A percentile compares a stretch with the other conserved stretches of the same genome.
These are phyloP conservation scores for Melanogaster broomeanus DNA, from an alignment of 768 basidiomycete species.

Conservation along the genomic window DNA sequence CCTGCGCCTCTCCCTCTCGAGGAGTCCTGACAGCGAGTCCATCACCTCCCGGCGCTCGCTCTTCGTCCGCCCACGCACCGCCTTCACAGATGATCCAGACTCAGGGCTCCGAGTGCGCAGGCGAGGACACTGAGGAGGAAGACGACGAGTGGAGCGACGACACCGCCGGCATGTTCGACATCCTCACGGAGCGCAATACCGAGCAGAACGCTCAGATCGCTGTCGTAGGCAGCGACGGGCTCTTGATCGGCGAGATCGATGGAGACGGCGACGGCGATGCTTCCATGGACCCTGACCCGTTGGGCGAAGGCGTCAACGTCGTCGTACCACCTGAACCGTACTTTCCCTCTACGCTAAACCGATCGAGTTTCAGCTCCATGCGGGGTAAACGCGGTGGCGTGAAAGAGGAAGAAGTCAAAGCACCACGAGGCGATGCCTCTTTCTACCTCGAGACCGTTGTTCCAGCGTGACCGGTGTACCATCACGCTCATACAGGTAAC, in stretches of 20 bases:
- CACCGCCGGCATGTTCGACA: conserved; percentile 61
- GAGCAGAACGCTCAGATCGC: conserved; percentile 71
- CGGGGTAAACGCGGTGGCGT: conserved; percentile 37
- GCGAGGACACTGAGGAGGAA: conserved; percentile 53
- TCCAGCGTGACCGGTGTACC: conserved; percentile 91
- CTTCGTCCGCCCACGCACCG: conserved; percentile 56
- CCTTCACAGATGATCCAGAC: conserved; percentile 58
- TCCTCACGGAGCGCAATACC: conserved; percentile 85
- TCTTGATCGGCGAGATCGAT: conserved; percentile 20
- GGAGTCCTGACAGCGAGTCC: conserved; percentile 51
- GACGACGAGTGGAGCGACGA: conserved; percentile 64
- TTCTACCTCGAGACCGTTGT: conserved; percentile 74
- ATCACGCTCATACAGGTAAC: conserved; percentile 87
- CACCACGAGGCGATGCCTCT: conserved; percentile 66
- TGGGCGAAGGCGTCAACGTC: conserved; percentile 92
- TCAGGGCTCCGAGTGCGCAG: conserved; percentile 65
- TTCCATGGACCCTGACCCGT: conserved; percentile 69
- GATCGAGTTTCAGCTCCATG: conserved; percentile 41
- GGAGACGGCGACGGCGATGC: conserved; percentile 55
- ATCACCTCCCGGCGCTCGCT: conserved; percentile 34
- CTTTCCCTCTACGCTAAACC: conserved; percentile 73
- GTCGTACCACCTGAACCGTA: conserved; percentile 83
- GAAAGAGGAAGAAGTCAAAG: conserved; percentile 61
- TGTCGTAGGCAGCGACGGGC: conserved; percentile 21
- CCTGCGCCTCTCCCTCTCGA: conserved; percentile 60